These are phyloP conservation scores for Nigrograna mackinnonii DNA, from an alignment of 2,329 filamentous ascomycete species.

Conservation along the genomic window DNA sequence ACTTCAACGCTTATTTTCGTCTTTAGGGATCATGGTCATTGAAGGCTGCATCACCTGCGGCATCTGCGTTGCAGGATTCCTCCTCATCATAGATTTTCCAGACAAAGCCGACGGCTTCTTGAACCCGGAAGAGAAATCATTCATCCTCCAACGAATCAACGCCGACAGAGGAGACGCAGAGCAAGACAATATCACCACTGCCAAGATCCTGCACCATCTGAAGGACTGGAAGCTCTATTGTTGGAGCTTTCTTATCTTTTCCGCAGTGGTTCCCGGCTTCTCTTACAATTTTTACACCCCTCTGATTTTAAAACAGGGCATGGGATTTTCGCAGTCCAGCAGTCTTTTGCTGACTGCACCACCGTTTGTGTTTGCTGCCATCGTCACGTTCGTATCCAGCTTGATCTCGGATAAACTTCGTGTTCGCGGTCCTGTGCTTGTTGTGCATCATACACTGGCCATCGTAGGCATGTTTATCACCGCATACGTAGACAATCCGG, in stretches of 20 bases:
- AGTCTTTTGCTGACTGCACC: slow-evolving; percentile 25
- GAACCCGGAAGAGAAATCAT: slow-evolving; percentile 26
- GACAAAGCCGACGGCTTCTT: slow-evolving; percentile 32
- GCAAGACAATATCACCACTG: background rate
- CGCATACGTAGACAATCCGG: slow-evolving; percentile 20
- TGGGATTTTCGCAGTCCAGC: slow-evolving; percentile 26
- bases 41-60: slow-evolving; percentile 22
- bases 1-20: no score
- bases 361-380: slow-evolving; percentile 23
- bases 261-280: slow-evolving; percentile 25
- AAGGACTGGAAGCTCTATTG: background rate
- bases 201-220: background rate
- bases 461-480: slow-evolving; percentile 23
- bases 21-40: slow-evolving; percentile 33
- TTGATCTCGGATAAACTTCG: slow-evolving; percentile 26
- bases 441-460: slow-evolving; percentile 19
- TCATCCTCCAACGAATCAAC: slow-evolving; percentile 23
- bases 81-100: slow-evolving; percentile 29
- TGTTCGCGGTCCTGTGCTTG: slow-evolving; percentile 23
- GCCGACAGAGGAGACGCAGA: slow-evolving; percentile 23
- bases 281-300: slow-evolving; percentile 24
- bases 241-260: slow-evolving; percentile 29
- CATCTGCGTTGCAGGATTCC: slow-evolving; percentile 18
- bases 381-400: slow-evolving; percentile 17
- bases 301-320: slow-evolving; percentile 26